phyloP scores from a whole-genome alignment of 192 early-diverging fungal species.

The Gorgonomyces haynaldii region DNA sequence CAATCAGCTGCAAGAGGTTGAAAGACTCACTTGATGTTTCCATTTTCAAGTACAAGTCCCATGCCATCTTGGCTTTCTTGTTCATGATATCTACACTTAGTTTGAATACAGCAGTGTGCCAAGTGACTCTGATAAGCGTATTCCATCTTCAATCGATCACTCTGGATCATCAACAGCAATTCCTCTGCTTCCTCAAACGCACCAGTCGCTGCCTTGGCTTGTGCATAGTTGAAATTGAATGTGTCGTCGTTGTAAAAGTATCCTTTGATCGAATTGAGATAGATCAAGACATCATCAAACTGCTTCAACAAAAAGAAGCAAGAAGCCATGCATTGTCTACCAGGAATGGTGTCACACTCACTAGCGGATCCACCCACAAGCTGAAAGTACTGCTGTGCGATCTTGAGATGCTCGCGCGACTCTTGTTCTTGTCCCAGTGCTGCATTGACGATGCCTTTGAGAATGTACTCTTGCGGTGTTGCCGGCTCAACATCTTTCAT shows the following conservation, averaged over 20 bases:
- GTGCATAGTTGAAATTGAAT: conserved; percentile 53
- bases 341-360: conserved; percentile 54
- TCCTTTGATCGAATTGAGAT: conserved; percentile 51
- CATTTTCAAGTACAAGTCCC: conserved; percentile 56
- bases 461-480: conserved; percentile 51
- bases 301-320: conserved; percentile 53
- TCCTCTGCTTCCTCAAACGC: conserved; percentile 51
- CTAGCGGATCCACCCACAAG: conserved; percentile 46
- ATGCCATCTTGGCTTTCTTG: conserved; percentile 47
- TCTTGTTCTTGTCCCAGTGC: conserved; percentile 50
- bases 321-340: conserved; percentile 50
- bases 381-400: conserved; percentile 55
- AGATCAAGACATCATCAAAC: conserved; percentile 54
- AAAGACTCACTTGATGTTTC: conserved; percentile 55
- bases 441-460: conserved; percentile 53
- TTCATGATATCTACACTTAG: conserved; percentile 43
- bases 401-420: conserved; percentile 48
- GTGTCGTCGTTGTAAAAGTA: conserved; percentile 61
- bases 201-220: conserved; percentile 47
- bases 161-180: conserved; percentile 42
- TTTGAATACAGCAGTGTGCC: conserved; percentile 42
- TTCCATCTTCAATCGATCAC: conserved; percentile 44
- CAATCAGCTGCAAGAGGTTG: conserved; percentile 47
- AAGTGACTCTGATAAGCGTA: conserved; percentile 49
- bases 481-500: conserved; percentile 56